These are phyloP conservation scores for Hypoxylon fuscum DNA, from an alignment of 495 filamentous ascomycete species.

Conservation along the genomic window DNA sequence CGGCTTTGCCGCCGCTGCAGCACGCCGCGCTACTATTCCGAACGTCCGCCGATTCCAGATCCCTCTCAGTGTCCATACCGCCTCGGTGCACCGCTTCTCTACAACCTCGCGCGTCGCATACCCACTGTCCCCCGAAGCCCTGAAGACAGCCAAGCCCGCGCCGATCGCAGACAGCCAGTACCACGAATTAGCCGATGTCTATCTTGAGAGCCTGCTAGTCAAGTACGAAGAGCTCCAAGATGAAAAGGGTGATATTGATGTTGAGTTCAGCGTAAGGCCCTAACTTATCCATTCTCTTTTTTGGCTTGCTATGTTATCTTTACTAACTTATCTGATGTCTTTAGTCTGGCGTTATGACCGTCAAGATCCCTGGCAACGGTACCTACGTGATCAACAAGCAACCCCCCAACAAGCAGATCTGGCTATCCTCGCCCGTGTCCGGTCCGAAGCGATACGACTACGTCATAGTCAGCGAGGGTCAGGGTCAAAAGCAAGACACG, in stretches of 20 bases:
- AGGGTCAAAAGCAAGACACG: slow-evolving; percentile 78
- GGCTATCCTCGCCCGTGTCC: slow-evolving; percentile 91
- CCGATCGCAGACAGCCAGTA: slow-evolving; percentile 53
- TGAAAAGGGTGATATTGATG: slow-evolving; percentile 69
- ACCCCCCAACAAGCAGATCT: slow-evolving; percentile 96
- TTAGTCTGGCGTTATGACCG: slow-evolving; percentile 84
- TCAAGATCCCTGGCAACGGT: slow-evolving; percentile 69
- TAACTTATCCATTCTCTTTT: slow-evolving; percentile 47
- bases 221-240: slow-evolving; percentile 73
- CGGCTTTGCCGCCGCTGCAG: slow-evolving; percentile 13
- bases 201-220: slow-evolving; percentile 67
- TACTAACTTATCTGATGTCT: slow-evolving; percentile 17
- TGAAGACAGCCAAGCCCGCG: slow-evolving; percentile 36
- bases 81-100: slow-evolving; percentile 16
- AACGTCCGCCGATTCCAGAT: background rate
- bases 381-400: slow-evolving; percentile 97
- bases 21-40: slow-evolving; percentile 16
- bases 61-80: slow-evolving; percentile 8
- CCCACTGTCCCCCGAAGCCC: slow-evolving; percentile 26
- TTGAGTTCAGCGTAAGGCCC: slow-evolving; percentile 64
- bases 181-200: slow-evolving; percentile 58
- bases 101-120: slow-evolving; percentile 36
- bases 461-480: slow-evolving; percentile 72
- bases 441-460: slow-evolving; percentile 95
- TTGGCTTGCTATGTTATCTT: too few species aligned